phyloP scores from a whole-genome alignment of 345 rosid genomes.

The Boechera stricta region DNA sequence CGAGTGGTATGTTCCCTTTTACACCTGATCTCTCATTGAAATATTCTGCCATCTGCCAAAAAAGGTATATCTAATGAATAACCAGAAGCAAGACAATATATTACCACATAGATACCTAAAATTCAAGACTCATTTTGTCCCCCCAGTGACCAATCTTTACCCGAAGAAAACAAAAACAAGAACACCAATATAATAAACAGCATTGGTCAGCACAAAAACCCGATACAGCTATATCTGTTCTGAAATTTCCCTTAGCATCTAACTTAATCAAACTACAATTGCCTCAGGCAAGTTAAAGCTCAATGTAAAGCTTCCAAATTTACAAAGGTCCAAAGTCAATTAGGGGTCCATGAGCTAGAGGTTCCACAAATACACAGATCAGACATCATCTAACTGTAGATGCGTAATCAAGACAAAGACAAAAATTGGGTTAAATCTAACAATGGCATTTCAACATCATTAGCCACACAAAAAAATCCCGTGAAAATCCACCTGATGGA shows the following conservation, averaged over 20 bases:
- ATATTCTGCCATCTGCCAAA: slow-evolving; percentile 72
- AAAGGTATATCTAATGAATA: background rate
- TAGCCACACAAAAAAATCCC: background rate
- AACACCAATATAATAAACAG: slow-evolving; percentile 7
- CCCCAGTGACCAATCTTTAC: background rate
- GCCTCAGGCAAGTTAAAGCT: slow-evolving; percentile 8
- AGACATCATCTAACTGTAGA: slow-evolving; percentile 17
- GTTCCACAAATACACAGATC: slow-evolving; percentile 30
- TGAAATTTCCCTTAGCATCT: background rate
- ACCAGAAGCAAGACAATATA: background rate
- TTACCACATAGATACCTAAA: background rate
- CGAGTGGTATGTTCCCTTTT: slow-evolving; percentile 78
- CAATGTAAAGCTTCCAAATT: slow-evolving; percentile 34
- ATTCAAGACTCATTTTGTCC: background rate
- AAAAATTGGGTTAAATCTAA: slow-evolving; percentile 14
- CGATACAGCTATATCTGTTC: background rate
- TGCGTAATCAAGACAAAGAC: slow-evolving; percentile 27
- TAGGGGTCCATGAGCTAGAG: slow-evolving; percentile 13
- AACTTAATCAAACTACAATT: slow-evolving; percentile 6
- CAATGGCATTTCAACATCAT: slow-evolving; percentile 8
- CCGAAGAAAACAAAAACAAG: background rate
- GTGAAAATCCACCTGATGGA: slow-evolving; percentile 66
- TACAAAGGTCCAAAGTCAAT: slow-evolving; percentile 13
- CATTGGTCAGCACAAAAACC: slow-evolving; percentile 1
- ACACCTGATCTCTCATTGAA: slow-evolving; percentile 81